Base-by-base conservation (phyloP, 2,329 filamentous ascomycete species). In the Sporothrix dimorphospora region DNA sequence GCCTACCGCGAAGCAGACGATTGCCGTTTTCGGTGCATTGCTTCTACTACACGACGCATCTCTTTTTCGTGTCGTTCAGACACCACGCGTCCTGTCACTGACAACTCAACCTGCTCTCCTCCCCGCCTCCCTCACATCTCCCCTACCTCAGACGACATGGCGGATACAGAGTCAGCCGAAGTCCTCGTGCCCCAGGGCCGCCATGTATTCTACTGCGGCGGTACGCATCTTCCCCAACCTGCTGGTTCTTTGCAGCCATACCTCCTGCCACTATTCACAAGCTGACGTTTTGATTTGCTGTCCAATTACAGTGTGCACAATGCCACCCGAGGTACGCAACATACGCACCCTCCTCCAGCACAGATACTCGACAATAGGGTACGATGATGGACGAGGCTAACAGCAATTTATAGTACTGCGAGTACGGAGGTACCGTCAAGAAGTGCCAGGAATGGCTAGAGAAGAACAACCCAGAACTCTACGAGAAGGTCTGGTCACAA, bases 371-470 rank as follows among this genome's bases (percentile, higher is more conserved):
- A 38, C 34, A n/a, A 24, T 4, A n/a, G 11, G n/a, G 16, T 42
- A 9, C 57, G 7, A 24, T n/a, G n/a, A n/a, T n/a, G n/a, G n/a
- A n/a, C n/a, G n/a, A 16, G 27, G 9, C 61, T 70, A 30, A 68
- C 27, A 49, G 16, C 19, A 42, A 14, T 55, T 19, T 21, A 53
- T 83, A 98, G 96, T 99, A 98, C 85, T 99, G 96, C 86, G 96
- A 99, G 84, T 98, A 98, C 82, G 96, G 96, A 79, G 95, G 94
- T 76, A 98, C 94, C 51, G 91, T 92, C 30, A 97, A 94, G 83
- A 99, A 98, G 84, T 99, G 96, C 84, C 92, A 95, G 82, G 94
- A 98, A 81, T 99, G 96, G 96, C 90, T 99, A 24, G 85, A 93
- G 78, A 88, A 90, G 75, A 87, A 90, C 76, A 87, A 97, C 77